Base-by-base conservation (phyloP, 352 stramenopile species). In the Globisporangium rhizosaccharum region DNA sequence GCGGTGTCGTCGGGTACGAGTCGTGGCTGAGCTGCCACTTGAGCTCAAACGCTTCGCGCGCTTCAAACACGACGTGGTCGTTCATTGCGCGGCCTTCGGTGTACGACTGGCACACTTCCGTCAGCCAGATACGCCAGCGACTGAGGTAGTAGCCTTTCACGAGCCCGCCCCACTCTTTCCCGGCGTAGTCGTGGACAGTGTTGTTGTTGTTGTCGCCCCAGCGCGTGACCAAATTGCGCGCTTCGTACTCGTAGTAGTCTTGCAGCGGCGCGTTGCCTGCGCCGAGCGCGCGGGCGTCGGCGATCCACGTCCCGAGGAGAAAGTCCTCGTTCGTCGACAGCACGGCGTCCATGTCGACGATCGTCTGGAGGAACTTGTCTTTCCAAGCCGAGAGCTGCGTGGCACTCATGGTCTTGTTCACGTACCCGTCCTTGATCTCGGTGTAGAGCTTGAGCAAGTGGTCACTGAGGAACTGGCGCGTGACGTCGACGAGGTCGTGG, bases 401-500 rank as follows among this genome's bases (percentile, higher is more conserved):
- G 6, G 76, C 47, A 7, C 65, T 50, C 4, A 63, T 55, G 14
- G 57, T 57, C 48, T 77, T 77, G 25, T 62, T 58, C 9, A 47
- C 51, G 62, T 85, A 92, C 37, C 76, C 69, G 15, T 72, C 59
- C 49, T 76, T 68, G n/a, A 92, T 75, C 25, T 78, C 68, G 20
- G 78, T 30, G 66, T 90, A 92, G 53, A 87, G 59, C 8, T 68
- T 61, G 36, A 88, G 68, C 36, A 94, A 63, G 25, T 77, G 61
- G 51, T 94, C 79, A 47, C 78, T 90, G 12, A 91, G 46, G 33
- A 76, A 86, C 57, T 94, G 82, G 1, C 82, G 78, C 17, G 84
- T 88, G n/a, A 94, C 68, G 48, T 94, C 84, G 2, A 87, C 79
- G n/a, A 91, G 60, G 57, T 94, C 84, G 47, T 94, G 80, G 17